Base-by-base conservation (phyloP, 768 basidiomycete species). In the Chiua virens region DNA sequence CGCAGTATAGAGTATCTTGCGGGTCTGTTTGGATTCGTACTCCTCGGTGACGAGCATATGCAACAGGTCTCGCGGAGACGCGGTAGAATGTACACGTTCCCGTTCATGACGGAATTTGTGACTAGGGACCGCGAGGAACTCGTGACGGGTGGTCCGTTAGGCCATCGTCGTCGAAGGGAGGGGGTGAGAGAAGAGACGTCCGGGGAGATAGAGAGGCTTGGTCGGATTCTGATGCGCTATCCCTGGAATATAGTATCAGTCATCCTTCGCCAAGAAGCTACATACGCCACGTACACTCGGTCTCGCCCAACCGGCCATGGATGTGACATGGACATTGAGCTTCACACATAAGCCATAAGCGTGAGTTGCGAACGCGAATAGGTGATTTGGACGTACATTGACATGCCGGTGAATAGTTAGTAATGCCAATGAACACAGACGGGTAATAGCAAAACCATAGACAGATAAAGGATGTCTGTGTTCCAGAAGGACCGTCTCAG, bases 21-120 rank as follows among this genome's bases (percentile, higher is more conserved):
- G 72, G 42, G 71, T 63, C 50, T 73, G 68, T n/a, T 65, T 67
- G 15, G 64, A 56, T 43, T 77, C 73, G 46, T 73, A 71, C 44
- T 77, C 75, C 21, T 74, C 74, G 46, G 54, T 67, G 34, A 78
- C 63, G 25, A 77, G 65, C 27, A 74, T 53, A 2, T 55, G 49
- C 39, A 75, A 30, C 4, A 75, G 55, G 34, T 72, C 69, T 2
- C 57, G 60, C 0, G 57, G 28, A 5, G 71, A 64, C 7, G 64
- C 53, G 18, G 61, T 55, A 2, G 69, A 67, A 43, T 74, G 71
- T 0, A 53, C 63, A 7, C 68, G 60, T 42, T 74, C 71, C 20
- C 73, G 62, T 34, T 70, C 66, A 14, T 61, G 69, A 13, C 71
- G 62, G 49, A 66, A 74, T 30, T 65, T 64, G 22, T 58, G 27